phyloP scores from a whole-genome alignment of 169 alveolate genomes.

The Cardiosporidium cionae region DNA sequence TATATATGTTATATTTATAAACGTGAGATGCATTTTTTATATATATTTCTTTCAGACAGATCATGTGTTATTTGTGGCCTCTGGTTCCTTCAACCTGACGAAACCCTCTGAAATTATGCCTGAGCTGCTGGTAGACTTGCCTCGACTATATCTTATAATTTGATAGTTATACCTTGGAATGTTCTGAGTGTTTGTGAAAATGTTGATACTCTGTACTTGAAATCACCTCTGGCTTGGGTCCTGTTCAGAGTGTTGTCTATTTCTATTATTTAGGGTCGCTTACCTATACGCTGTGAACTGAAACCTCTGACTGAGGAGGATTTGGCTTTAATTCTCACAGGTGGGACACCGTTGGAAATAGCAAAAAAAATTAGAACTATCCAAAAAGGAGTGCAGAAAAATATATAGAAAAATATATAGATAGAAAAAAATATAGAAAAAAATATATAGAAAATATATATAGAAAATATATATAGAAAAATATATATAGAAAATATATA shows the following conservation, averaged over 20 bases:
- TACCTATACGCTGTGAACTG: slow-evolving; percentile 22
- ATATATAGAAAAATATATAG: not conserved
- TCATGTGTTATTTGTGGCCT: slow-evolving; percentile 13
- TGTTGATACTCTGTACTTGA: not conserved
- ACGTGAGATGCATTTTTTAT: no score
- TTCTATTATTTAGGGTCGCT: not conserved
- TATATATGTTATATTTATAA: no score
- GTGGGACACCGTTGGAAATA: not conserved
- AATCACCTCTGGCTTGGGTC: not conserved
- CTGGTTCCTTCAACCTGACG: slow-evolving; percentile 5
- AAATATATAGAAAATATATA: no score
- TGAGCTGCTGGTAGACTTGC: slow-evolving; percentile 10
- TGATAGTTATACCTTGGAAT: no score
- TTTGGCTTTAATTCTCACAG: slow-evolving; percentile 4
- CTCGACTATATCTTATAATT: not conserved
- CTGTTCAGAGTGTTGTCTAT: not conserved
- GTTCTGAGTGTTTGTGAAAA: no score
- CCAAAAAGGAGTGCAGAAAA: not conserved
- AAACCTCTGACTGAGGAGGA: slow-evolving; percentile 20
- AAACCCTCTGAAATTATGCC: slow-evolving; percentile 27
- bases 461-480: no score
- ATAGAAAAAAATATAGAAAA: no score
- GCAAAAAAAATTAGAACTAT: no score
- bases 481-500: no score
- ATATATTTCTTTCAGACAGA: no score